phyloP scores from a whole-genome alignment of 2,329 filamentous ascomycete genomes.

The Macroventuria anomochaeta region DNA sequence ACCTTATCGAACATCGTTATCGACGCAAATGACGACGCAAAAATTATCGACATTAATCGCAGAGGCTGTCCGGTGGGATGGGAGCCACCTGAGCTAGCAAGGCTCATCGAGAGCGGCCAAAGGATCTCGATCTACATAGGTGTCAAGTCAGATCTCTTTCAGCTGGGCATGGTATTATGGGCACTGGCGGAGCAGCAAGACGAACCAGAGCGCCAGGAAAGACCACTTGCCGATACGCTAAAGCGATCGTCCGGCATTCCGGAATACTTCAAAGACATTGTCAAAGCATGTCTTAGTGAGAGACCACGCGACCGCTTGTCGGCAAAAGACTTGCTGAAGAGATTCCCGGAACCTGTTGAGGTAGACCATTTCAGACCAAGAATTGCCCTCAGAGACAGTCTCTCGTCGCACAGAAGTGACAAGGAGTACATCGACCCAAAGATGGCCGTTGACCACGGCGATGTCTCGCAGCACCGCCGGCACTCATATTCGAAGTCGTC shows the following conservation, averaged over 20 bases:
- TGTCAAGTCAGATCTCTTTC: slow-evolving; percentile 94
- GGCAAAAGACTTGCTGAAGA: slow-evolving; percentile 71
- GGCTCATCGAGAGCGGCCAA: slow-evolving; percentile 85
- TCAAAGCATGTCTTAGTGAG: slow-evolving; percentile 77
- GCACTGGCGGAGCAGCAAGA: slow-evolving; percentile 85
- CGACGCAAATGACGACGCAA: slow-evolving; percentile 80
- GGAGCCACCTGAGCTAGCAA: slow-evolving; percentile 91
- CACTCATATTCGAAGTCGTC: slow-evolving; percentile 39
- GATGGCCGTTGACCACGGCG: slow-evolving; percentile 53
- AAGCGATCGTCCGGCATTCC: slow-evolving; percentile 64
- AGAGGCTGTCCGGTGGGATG: slow-evolving; percentile 96
- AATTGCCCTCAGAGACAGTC: slow-evolving; percentile 38
- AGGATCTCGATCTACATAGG: slow-evolving; percentile 97
- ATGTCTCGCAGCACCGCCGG: slow-evolving; percentile 47
- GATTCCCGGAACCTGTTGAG: slow-evolving; percentile 38
- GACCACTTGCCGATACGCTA: slow-evolving; percentile 62
- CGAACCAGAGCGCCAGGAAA: slow-evolving; percentile 80
- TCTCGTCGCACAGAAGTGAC: slow-evolving; percentile 52
- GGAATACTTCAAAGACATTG: slow-evolving; percentile 76
- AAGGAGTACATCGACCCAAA: slow-evolving; percentile 58
- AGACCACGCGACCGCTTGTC: slow-evolving; percentile 75
- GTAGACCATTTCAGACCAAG: slow-evolving; percentile 23
- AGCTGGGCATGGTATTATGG: slow-evolving; percentile 97
- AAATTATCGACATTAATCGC: slow-evolving; percentile 98
- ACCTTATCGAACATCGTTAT: slow-evolving; percentile 97